Base-by-base conservation (phyloP, 2,329 filamentous ascomycete genomes). In the Gliomastix tumulicola region DNA sequence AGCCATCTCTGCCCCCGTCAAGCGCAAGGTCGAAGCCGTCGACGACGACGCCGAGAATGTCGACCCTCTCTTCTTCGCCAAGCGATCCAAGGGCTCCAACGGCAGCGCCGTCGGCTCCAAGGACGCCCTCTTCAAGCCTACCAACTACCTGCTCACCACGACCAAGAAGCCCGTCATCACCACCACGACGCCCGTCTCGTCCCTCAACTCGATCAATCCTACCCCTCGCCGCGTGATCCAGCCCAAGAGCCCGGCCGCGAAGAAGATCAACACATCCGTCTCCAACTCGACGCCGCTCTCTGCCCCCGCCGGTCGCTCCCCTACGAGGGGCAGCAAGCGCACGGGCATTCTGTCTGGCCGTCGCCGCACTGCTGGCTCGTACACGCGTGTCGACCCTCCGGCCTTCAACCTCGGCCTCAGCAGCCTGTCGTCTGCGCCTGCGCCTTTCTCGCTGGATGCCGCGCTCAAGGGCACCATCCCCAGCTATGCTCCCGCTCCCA, bases 391-490 rank as follows among this genome's bases (percentile, higher is more conserved):
- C 37, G 83, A 90, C 46, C 81, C 84, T 2, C 82, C 84, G 3
- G 61, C 73, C 12, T 80, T 81, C 55, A 60, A 63, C 35, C 62
- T 64, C 42, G 66, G 63, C 39, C 63, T 27, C 17, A 15, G 31
- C 21, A 30, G 60, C 19, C 56, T 63, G 21, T 28, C 25, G 13
- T 13, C 25, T 5, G 49, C 63, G n/a, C 61, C 68, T 7, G 64
- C 82, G 4, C 85, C 87, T 1, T 94, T 95, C 61, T 89, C 84
- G 36, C 79, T 95, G 41, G 84, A 92, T 54, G 84, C 86, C 18
- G 89, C 88, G 4, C 75, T 94, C 44, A 84, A 77, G 55, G 84
- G 84, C 34, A 88, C 84, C 20, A 77, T 89, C 37, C 66, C 82
- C 6, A 69, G 69, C 43, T 82, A 82, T 56, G 63, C 63, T 4